Evolutionary conservation across 257 asterid genomes (phyloP).

Genomic region (Solanum virginianum): DNA sequence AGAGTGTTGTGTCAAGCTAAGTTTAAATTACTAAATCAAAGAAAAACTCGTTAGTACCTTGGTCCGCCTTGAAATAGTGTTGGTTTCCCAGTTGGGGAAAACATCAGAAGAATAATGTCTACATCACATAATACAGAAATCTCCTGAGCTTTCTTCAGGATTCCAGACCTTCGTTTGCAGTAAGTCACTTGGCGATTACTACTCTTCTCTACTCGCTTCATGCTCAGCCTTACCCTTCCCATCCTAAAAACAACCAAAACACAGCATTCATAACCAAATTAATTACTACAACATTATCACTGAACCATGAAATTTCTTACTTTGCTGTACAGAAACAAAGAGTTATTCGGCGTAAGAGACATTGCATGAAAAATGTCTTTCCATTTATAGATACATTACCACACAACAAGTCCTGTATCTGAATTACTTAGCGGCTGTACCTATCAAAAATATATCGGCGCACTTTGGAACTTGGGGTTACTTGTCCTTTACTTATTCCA

Average conservation of each 20-base stretch:
- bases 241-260: conserved; percentile 32
- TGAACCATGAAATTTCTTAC: too few relatives aligned
- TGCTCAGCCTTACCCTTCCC: conserved; percentile 84
- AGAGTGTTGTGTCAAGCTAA: not conserved
- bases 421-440: not conserved
- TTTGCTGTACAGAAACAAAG: not conserved
- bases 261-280: not conserved
- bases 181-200: conserved; percentile 78
- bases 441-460: not conserved
- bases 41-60: conserved; percentile 25
- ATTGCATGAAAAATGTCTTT: not conserved
- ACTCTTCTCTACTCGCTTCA: conserved; percentile 65
- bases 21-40: not conserved
- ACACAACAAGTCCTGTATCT: too few relatives aligned
- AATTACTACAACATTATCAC: too few relatives aligned
- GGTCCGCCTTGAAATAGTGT: conserved; percentile 53
- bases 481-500: not conserved
- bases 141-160: conserved; percentile 74
- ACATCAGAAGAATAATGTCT: conserved; percentile 70
- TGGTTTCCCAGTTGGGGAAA: conserved; percentile 82
- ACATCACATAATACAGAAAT: conserved; percentile 74
- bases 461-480: not conserved
- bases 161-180: conserved; percentile 69
- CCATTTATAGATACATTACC: not conserved
- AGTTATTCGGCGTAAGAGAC: not conserved